phyloP scores from a whole-genome alignment of 106 monocot genomes.

The Dendrobium chrysotoxum region DNA sequence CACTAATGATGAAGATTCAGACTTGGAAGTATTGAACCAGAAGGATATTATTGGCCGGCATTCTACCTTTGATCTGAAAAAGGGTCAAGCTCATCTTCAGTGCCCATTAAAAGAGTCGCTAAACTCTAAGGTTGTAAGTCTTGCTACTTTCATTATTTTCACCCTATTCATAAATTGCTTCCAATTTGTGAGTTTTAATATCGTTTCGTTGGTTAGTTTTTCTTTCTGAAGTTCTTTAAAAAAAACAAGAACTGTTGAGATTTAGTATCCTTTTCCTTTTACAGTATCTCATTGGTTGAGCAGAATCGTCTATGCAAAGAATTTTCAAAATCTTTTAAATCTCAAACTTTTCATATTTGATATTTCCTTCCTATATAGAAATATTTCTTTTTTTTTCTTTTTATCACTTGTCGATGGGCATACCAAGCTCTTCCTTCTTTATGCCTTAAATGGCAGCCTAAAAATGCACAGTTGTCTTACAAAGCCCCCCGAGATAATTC shows the following conservation, averaged over 20 bases:
- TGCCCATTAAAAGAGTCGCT: background rate
- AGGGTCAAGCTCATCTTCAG: conserved; percentile 1
- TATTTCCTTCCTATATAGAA: background rate
- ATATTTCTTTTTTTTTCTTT: background rate
- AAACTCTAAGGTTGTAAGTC: background rate
- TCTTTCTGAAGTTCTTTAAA: background rate
- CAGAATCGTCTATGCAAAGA: background rate
- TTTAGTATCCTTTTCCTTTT: no score
- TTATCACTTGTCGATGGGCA: background rate
- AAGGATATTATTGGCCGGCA: conserved; percentile 7
- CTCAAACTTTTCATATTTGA: background rate
- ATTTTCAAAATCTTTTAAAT: background rate
- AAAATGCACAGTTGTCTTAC: no score
- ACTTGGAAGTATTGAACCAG: conserved; percentile 64
- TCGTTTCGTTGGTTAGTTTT: background rate
- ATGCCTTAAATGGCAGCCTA: no score
- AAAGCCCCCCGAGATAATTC: background rate
- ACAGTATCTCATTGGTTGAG: background rate
- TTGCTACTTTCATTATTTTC: background rate
- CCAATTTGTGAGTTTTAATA: background rate
- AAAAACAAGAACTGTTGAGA: no score
- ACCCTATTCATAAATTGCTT: background rate
- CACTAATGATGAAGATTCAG: conserved; percentile 34
- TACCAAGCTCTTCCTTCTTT: background rate
- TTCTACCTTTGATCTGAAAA: conserved; percentile 13